A percentile compares a stretch with the other conserved stretches of the same genome.
These are phyloP conservation scores for Dipteronia dyeriana DNA, from an alignment of 345 rosid species.

Conservation along the genomic window DNA sequence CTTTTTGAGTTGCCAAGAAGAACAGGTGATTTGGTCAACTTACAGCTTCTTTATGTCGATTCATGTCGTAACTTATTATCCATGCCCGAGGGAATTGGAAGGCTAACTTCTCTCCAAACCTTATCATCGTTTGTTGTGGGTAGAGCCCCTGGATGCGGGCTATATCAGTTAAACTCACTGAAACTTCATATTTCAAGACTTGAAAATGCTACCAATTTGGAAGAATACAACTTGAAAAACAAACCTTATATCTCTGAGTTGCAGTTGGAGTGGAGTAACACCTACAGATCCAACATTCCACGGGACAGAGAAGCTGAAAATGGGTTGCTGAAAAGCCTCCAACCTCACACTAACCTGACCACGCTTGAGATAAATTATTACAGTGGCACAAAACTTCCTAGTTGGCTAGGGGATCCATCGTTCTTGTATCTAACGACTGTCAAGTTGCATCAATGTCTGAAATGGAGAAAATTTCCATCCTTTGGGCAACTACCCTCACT, in stretches of 20 bases:
- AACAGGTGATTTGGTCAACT: neutral
- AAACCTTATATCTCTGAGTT: neutral
- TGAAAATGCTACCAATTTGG: neutral
- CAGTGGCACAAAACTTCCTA: constrained; percentile 11
- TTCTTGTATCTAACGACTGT: neutral
- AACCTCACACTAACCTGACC: constrained; percentile 3
- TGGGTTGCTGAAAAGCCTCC: neutral
- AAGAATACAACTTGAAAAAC: neutral
- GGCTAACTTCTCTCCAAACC: neutral
- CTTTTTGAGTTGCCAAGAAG: neutral
- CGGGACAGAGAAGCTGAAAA: neutral
- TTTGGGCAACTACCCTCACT: constrained; percentile 20
- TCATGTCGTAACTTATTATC: neutral
- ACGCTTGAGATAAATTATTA: neutral
- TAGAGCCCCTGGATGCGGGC: neutral
- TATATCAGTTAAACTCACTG: neutral
- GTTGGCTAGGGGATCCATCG: constrained; percentile 17
- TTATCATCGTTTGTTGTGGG: neutral
- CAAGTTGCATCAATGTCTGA: neutral
- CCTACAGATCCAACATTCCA: neutral
- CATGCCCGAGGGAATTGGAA: neutral
- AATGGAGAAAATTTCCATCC: constrained; percentile 7
- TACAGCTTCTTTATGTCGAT: constrained; percentile 7
- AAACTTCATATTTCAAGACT: constrained; percentile 2
- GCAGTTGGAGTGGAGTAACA: neutral